Base-by-base conservation (phyloP, 1,139 yeast genomes). In the Blastobotrys persicus region DNA sequence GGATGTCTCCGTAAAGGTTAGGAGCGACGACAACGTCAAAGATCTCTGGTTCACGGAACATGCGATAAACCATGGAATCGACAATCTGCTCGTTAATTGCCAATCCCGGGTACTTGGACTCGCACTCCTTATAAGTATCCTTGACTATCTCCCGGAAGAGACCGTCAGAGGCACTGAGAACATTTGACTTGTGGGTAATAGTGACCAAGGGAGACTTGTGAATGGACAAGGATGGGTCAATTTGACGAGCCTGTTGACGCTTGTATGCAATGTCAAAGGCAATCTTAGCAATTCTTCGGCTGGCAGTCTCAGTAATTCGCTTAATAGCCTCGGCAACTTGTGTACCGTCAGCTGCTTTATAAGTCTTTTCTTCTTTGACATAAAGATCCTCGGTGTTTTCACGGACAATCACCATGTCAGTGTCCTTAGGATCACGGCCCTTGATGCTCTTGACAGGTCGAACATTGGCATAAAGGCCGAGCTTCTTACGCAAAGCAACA, bases 11-110 rank as follows among this genome's bases (percentile, higher is more conserved):
- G 70, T 92, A 92, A 68, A 92, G 78, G 78, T 94, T 92, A 64
- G 98, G 98, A 54, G 98, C 98, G 49, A 92, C 98, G 38, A 92
- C 94, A 52, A 94, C 98, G 66, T 92, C 98, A 64, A 92, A 92
- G 67, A 86, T 83, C 66, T 89, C 91, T 47, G 98, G 98, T 71
- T 92, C 97, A 72, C 97, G 83, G 82, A 92, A 92, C 91, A 92
- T 81, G 70, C 96, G 81, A 81, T 92, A 92, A 52, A 92, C 98
- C 98, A 94, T 92, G 20, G 98, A 89, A 75, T 92, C 98, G 46
- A 92, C 98, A 67, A 92, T 91, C 76, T 92, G 98, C 74, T 92
- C 98, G 67, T 87, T 87, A 71, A 88, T 78, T 37, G 60, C 57
- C 47, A 59, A 58, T 20, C 54, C 60, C 17, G 57, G 60, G 66